Evolutionary conservation across 2,329 filamentous ascomycete species (phyloP).

Genomic region (Rutstroemia sp.): DNA sequence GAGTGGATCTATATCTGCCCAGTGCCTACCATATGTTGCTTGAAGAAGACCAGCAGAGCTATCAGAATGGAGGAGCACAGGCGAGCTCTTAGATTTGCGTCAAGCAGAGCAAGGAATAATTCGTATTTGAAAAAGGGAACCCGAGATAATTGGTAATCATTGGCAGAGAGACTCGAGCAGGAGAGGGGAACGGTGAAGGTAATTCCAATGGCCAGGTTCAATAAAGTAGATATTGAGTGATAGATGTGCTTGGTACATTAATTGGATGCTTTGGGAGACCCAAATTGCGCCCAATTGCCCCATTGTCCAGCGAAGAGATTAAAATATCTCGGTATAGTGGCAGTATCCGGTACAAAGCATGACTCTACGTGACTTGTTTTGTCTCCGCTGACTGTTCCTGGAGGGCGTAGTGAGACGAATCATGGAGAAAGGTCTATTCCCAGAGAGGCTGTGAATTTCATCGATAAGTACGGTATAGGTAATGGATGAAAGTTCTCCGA

Average conservation of each 20-base stretch:
- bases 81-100: background rate
- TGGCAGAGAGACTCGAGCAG: background rate
- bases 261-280: background rate
- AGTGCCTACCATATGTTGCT: background rate
- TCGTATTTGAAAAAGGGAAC: background rate
- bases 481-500: background rate
- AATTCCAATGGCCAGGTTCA: background rate
- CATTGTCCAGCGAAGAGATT: background rate
- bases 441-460: constrained; percentile 4
- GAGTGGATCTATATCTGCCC: background rate
- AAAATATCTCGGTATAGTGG: background rate
- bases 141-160: background rate
- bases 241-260: background rate
- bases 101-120: background rate
- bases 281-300: background rate
- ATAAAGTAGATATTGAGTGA: background rate
- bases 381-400: background rate
- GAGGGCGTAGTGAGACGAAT: constrained; percentile 1
- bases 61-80: background rate
- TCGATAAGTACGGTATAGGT: background rate
- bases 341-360: background rate
- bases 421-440: constrained; percentile 1
- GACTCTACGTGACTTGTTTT: no score
- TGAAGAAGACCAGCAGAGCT: background rate
- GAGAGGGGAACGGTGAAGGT: background rate